These are phyloP conservation scores for Aspergillus ibericus DNA, from an alignment of 2,329 filamentous ascomycete genomes.

Conservation along the genomic window DNA sequence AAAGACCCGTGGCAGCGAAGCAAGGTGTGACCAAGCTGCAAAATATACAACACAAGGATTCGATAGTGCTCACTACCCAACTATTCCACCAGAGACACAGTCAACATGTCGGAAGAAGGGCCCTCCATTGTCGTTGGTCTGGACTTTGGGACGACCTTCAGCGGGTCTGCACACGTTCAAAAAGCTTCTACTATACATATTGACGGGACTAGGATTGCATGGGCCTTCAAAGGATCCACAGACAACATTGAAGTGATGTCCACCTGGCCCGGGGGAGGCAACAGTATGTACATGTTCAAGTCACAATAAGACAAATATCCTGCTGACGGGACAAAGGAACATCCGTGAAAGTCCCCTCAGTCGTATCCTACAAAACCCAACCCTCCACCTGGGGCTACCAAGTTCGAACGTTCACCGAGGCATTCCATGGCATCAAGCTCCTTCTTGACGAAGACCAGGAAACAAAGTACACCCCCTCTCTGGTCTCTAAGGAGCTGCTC, in stretches of 20 bases:
- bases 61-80: too few species aligned
- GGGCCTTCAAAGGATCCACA: constrained; percentile 14
- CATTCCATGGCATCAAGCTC: constrained; percentile 27
- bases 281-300: constrained; percentile 15
- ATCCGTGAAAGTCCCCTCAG: constrained; percentile 22
- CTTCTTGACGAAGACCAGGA: constrained; percentile 18
- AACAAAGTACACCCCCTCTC: constrained; percentile 11
- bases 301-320: neutral
- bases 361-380: constrained; percentile 11
- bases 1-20: too few species aligned
- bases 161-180: constrained; percentile 19
- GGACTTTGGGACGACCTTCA: constrained; percentile 35
- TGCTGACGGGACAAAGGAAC: constrained; percentile 10
- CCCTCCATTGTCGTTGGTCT: constrained; percentile 26
- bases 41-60: neutral
- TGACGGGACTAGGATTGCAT: constrained; percentile 19
- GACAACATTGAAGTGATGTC: constrained; percentile 23
- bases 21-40: too few species aligned
- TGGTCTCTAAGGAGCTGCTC: neutral
- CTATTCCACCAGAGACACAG: too few species aligned
- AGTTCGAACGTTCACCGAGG: constrained; percentile 21
- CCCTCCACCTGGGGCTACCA: constrained; percentile 28
- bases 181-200: neutral
- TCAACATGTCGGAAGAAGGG: constrained; percentile 8
- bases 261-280: constrained; percentile 28